Base-by-base conservation (phyloP, 2,329 filamentous ascomycete species). In the Cladobotryum mycophilum region DNA sequence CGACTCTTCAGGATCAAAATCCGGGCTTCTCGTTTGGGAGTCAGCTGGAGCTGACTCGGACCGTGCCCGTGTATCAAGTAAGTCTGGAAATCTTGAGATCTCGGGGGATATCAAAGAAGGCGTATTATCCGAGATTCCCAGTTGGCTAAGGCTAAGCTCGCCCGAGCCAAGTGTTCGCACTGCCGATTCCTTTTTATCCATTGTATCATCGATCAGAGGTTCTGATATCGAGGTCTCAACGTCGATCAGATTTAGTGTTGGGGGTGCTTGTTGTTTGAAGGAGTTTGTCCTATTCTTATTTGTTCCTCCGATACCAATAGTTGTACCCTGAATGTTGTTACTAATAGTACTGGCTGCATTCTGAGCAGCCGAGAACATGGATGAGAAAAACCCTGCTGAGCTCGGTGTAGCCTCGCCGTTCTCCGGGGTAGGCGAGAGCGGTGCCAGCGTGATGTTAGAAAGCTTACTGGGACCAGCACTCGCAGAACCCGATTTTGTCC, bases 311-410 rank as follows among this genome's bases (percentile, higher is more conserved):
- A 79, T 78, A 7, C 74, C 70, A 47, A 81, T 75, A 30, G 76
- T 75, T 4, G 77, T 79, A 64, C 83, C 91, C 45, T 82, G 81
- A 43, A 96, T 85, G 44, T 84, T 89, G 56, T 80, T 88, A 58
- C 79, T 89, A 4, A 91, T 67, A 15, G 81, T 84, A 56, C 75
- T 89, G 13, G 91, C 90, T 41, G 92, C 92, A 77, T 86, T 96
- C 68, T 97, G 92, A 15, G 93, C 93, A 42, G 86, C 92, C 38
- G 89, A 92, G 56, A 99, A 82, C 64, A 99, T 88, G 22, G 88
- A 91, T 4, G 89, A 95, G 70, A 99, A 97, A 72, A 99, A 97
- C 1, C 90, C 85, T 36, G 79, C 74, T 49, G 80, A 77, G 30
- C 79, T 81, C 61, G 64, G 61, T 54, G 81, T 82, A n/a, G 73